Evolutionary conservation across 202 grass and related monocot genomes (phyloP).

Genomic region (Saccharum hybrid): DNA sequence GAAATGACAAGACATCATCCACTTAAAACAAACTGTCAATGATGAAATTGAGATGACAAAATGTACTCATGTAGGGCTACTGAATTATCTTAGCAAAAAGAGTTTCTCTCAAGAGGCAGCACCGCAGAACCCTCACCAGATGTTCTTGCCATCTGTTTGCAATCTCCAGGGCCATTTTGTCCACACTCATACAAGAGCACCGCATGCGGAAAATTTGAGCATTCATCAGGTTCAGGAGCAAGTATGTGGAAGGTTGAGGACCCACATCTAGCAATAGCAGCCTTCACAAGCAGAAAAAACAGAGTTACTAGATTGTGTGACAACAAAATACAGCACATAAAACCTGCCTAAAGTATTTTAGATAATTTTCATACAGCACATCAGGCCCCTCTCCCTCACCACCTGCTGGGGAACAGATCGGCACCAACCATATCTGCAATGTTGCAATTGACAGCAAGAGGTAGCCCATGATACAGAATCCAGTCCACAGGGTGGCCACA

Average conservation of each 20-base stretch:
- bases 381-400: background rate
- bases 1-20: conserved; percentile 18
- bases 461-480: background rate
- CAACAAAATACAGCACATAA: conserved; percentile 45
- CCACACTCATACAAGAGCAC: conserved; percentile 50
- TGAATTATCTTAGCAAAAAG: conserved; percentile 30
- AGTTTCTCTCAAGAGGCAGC: conserved; percentile 14
- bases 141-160: conserved; percentile 42
- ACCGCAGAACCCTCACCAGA: conserved; percentile 51
- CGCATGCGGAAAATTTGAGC: conserved; percentile 57
- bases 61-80: conserved; percentile 6
- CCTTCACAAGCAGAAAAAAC: conserved; percentile 55
- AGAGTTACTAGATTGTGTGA: conserved; percentile 23
- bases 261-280: conserved; percentile 49
- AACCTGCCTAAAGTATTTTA: background rate
- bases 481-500: background rate
- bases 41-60: conserved; percentile 2
- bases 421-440: too few relatives aligned
- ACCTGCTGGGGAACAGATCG: background rate
- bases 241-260: conserved; percentile 61
- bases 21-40: background rate
- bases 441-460: background rate
- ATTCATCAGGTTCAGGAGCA: conserved; percentile 48
- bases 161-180: conserved; percentile 21
- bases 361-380: background rate